Evolutionary conservation across 768 basidiomycete genomes (phyloP), one percentile per base, ranked within the genome.

Genomic region (Leucocoprinus leucothites): DNA sequence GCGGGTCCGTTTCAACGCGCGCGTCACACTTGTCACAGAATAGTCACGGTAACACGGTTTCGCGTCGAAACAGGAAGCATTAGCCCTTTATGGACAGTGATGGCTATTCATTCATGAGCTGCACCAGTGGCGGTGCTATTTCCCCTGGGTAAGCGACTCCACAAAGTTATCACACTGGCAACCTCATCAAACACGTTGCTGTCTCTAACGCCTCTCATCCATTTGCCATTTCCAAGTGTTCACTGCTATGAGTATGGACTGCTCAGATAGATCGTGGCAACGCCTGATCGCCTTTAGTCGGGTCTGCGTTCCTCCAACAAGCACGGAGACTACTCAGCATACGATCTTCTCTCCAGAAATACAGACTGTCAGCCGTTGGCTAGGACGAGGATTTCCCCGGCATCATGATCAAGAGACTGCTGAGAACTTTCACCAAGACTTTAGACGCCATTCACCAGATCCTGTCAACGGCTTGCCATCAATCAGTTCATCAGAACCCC

Each of bases 1-100:
- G 52, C 44, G 35, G 44, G 44, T n/a, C 31, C 44, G 34, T 35
- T 53, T 45, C 52, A 53, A 53, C 43, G 52, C 44, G 52, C 26
- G 44, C 35, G 44, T 53, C 52, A 53, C 52, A 36, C 21, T 9
- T 38, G 52, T 53, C 52, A 53, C 52, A 13, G 3, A 9, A n/a
- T 18, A 22, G 50, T 51, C 41, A 44, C 51, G 11, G 31, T 41
- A 38, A 41, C 41, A 44, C 51, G 11, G 31, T 41, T 24, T 2
- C 28, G 18, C 43, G 42, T 34, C 43, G 35, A 26, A 42, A 26
- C n/a, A 51, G 50, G 50, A 41, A 42, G 6, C 9, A 26, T 21
- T 28, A 18, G 40, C 31, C 31, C 11, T 31, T 31, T 31, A 31
- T 31, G 31, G 36, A 36, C 31, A n/a, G 31, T 31, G 31, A 31